These are phyloP conservation scores for Diutina neorugosa DNA, from an alignment of 1,139 yeast species.

Conservation along the genomic window DNA sequence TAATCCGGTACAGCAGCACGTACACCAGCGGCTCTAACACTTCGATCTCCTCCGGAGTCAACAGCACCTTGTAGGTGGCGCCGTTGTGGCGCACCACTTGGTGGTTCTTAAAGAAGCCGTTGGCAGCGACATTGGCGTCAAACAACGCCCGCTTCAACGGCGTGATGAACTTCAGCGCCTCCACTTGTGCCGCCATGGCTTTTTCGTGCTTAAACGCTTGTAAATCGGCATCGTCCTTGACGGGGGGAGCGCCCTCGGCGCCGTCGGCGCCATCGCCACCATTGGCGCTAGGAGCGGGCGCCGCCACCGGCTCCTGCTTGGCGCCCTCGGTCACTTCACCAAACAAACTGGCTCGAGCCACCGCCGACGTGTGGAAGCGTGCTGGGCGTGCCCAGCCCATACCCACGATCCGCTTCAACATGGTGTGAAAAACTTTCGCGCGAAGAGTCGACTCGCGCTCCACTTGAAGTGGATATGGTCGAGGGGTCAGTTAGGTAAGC, in stretches of 20 bases:
- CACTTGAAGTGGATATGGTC: neutral
- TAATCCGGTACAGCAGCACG: constrained; percentile 65
- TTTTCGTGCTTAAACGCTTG: constrained; percentile 22
- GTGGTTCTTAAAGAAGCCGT: constrained; percentile 69
- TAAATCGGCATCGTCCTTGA: constrained; percentile 21
- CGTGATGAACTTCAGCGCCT: constrained; percentile 33
- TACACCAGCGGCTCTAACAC: constrained; percentile 78
- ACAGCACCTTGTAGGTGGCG: constrained; percentile 40
- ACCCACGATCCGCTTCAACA: neutral
- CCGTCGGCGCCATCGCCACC: neutral
- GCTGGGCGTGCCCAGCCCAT: neutral
- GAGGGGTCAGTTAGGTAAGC: too few species aligned
- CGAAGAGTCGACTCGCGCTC: neutral
- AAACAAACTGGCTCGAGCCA: neutral
- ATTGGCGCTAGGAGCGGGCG: neutral
- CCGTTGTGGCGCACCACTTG: constrained; percentile 38
- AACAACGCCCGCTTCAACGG: constrained; percentile 68
- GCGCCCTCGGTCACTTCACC: constrained; percentile 3
- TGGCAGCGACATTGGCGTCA: constrained; percentile 41
- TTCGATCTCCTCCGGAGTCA: constrained; percentile 57
- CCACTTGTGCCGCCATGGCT: constrained; percentile 18
- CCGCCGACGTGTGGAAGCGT: neutral
- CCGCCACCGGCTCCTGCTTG: neutral
- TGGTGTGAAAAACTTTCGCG: neutral
- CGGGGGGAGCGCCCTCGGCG: constrained; percentile 7